Evolutionary conservation across 2,329 filamentous ascomycete genomes (phyloP).

Genomic region (Eurotiales sp.): DNA sequence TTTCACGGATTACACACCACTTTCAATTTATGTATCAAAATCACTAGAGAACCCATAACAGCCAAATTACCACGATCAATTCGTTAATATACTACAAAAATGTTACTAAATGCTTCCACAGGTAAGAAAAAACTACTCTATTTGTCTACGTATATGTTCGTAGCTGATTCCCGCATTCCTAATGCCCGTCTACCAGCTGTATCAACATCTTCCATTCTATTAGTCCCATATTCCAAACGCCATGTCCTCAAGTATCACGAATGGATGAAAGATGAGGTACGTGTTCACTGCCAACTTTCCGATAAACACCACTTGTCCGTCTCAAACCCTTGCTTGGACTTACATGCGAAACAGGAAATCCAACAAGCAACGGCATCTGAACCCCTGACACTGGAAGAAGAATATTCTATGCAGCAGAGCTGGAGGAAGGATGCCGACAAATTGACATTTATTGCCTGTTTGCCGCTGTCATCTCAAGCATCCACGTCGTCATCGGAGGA

Average conservation of each 20-base stretch:
- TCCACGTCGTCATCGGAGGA: background rate
- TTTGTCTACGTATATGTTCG: no score
- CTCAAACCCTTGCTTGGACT: no score
- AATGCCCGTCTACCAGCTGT: conserved; percentile 54
- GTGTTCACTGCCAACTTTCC: no score
- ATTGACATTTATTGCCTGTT: conserved; percentile 84
- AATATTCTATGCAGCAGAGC: conserved; percentile 84
- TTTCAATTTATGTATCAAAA: no score
- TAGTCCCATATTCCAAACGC: conserved; percentile 78
- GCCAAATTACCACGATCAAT: no score
- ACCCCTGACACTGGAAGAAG: conserved; percentile 71
- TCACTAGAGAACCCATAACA: no score
- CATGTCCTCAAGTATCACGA: conserved; percentile 80
- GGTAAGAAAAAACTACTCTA: conserved; percentile 20
- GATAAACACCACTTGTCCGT: no score
- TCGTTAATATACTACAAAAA: no score
- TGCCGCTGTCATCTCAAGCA: conserved; percentile 32
- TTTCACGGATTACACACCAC: no score
- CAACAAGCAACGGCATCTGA: conserved; percentile 85
- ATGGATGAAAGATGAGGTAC: conserved; percentile 84
- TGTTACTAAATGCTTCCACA: conserved; percentile 34
- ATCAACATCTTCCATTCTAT: conserved; percentile 60
- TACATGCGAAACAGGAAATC: conserved; percentile 50
- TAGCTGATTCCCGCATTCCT: no score
- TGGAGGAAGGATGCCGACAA: conserved; percentile 84